Evolutionary conservation across 1,139 yeast species (phyloP).

Genomic region (Petasospora rhodanensis): DNA sequence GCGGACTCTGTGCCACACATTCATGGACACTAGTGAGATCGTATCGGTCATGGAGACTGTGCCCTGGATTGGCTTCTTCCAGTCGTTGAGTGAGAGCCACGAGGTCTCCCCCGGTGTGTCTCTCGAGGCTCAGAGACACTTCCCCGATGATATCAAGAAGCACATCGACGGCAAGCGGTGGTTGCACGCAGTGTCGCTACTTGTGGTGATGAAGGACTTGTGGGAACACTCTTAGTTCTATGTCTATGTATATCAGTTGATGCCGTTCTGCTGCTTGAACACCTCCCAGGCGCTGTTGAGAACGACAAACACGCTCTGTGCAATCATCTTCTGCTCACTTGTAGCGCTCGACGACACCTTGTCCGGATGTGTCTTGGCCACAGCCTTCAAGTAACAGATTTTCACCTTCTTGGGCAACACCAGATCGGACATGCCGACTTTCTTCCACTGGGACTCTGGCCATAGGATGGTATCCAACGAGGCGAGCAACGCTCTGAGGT

Average conservation of each 20-base stretch:
- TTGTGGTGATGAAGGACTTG: conserved; percentile 2
- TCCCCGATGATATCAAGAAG: conserved; percentile 4
- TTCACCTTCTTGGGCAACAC: conserved; percentile 92
- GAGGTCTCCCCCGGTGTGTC: conserved; percentile 3
- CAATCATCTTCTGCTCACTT: conserved; percentile 70
- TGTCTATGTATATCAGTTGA: too few relatives aligned
- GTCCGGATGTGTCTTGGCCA: conserved; percentile 91
- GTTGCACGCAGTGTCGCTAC: conserved; percentile 1
- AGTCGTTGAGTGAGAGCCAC: too few relatives aligned
- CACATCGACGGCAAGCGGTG: conserved; percentile 3
- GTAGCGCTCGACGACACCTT: conserved; percentile 56
- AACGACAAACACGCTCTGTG: conserved; percentile 80
- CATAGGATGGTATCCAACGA: conserved; percentile 62
- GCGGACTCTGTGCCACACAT: too few relatives aligned
- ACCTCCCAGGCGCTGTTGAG: conserved; percentile 89
- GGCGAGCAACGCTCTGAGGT: conserved; percentile 68
- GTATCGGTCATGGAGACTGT: too few relatives aligned
- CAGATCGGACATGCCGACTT: conserved; percentile 64
- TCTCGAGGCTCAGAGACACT: conserved; percentile 3
- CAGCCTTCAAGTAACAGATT: conserved; percentile 85
- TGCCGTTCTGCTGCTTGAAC: conserved; percentile 58
- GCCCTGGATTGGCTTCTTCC: too few relatives aligned
- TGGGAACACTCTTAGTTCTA: too few relatives aligned
- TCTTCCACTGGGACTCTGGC: conserved; percentile 59
- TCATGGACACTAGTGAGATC: too few relatives aligned